These are phyloP conservation scores for Plantago ovata DNA, from an alignment of 257 asterid species.

Conservation along the genomic window DNA sequence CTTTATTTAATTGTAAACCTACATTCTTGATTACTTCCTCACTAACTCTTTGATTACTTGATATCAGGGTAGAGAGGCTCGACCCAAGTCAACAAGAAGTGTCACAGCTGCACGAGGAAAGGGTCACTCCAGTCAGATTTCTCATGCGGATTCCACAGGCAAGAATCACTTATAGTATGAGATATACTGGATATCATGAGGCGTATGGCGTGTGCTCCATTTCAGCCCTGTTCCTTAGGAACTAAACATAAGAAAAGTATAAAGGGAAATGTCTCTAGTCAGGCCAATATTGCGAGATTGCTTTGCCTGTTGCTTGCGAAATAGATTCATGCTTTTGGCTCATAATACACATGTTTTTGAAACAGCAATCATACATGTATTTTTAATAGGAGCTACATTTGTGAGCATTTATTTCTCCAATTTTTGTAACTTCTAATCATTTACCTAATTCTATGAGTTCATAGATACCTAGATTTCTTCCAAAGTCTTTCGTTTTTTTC, in stretches of 20 bases:
- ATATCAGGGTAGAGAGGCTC: constrained; percentile 91
- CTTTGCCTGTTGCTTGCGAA: neutral
- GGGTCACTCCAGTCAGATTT: constrained; percentile 35
- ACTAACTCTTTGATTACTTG: constrained; percentile 6
- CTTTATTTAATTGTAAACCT: neutral
- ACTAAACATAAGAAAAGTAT: neutral
- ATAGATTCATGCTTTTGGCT: constrained; percentile 15
- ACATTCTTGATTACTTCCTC: neutral
- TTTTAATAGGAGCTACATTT: too few species aligned
- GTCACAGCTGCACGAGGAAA: constrained; percentile 66
- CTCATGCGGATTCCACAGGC: constrained; percentile 43
- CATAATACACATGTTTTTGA: neutral
- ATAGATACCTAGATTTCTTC: too few species aligned
- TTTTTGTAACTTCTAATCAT: too few species aligned
- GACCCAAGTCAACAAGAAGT: constrained; percentile 86
- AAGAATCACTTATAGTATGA: constrained; percentile 28
- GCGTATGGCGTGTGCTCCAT: neutral
- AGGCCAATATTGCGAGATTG: neutral
- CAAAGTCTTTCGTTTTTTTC: too few species aligned
- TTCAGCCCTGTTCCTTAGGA: neutral
- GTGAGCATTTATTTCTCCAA: too few species aligned
- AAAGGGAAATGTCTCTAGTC: neutral
- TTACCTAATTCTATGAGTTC: too few species aligned
- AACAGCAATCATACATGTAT: neutral
- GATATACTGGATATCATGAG: neutral